Evolutionary conservation across 345 rosid species (phyloP).

Genomic region (Hypericum perforatum): DNA sequence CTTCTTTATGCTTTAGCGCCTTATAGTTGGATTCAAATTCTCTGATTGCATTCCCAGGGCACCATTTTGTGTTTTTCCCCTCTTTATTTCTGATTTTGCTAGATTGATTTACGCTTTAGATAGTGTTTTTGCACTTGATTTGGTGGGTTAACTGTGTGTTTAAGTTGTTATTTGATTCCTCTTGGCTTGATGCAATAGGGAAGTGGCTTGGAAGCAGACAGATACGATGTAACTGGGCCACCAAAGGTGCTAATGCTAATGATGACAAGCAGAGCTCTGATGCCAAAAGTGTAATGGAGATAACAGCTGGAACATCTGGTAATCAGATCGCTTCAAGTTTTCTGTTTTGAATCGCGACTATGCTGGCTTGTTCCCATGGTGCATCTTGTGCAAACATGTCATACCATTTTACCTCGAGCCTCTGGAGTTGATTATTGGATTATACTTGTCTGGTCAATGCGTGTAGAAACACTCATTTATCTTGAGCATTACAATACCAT

Average conservation of each 20-base stretch:
- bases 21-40: too few species aligned
- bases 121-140: not conserved
- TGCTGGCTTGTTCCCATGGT: not conserved
- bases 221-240: slow-evolving; percentile 8
- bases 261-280: slow-evolving; percentile 7
- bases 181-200: slow-evolving; percentile 4
- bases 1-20: too few species aligned
- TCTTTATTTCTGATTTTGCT: too few species aligned
- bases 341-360: not conserved
- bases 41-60: too few species aligned
- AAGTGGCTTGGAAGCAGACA: slow-evolving; percentile 13
- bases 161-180: not conserved
- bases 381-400: too few species aligned
- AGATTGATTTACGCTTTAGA: not conserved
- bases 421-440: too few species aligned
- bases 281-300: slow-evolving; percentile 7
- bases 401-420: too few species aligned
- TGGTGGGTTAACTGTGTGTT: not conserved
- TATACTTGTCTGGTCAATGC: too few species aligned
- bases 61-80: too few species aligned
- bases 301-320: not conserved
- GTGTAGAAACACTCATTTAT: too few species aligned
- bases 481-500: too few species aligned
- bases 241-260: slow-evolving; percentile 4
- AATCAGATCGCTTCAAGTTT: not conserved